Conservation (phyloP, 2,329 filamentous ascomycete species). For the Fusarium sp. region DNA sequence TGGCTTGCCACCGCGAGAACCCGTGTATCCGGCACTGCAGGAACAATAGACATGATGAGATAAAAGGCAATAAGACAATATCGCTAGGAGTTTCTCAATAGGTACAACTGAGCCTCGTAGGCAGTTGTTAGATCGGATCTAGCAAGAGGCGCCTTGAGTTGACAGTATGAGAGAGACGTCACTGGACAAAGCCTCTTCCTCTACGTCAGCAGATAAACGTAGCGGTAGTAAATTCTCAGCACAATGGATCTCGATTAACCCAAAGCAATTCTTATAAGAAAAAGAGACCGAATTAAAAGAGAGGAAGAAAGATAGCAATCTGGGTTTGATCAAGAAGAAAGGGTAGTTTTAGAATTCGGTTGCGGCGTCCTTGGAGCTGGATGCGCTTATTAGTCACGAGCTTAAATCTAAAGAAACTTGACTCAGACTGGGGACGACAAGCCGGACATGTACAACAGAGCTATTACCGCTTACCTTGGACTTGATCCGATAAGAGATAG, state of each 20-base stretch:
- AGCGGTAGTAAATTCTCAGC: background rate
- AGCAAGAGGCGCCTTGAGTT: background rate
- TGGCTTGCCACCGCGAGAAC: slow-evolving; percentile 94
- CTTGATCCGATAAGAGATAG: background rate
- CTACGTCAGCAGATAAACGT: slow-evolving; percentile 7
- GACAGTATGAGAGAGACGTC: slow-evolving; percentile 22
- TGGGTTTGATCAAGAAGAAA: background rate
- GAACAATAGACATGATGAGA: slow-evolving; percentile 39
- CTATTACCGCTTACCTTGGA: background rate
- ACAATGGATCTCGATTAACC: background rate
- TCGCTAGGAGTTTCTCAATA: background rate
- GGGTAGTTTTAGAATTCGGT: background rate
- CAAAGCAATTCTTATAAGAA: background rate
- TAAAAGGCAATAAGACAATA: background rate
- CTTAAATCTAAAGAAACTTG: slow-evolving; percentile 14
- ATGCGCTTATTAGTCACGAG: slow-evolving; percentile 31
- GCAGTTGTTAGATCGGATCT: background rate
- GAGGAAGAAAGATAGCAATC: background rate
- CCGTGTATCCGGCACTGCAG: slow-evolving; percentile 65
- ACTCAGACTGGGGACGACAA: slow-evolving; percentile 4
- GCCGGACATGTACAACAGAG: background rate
- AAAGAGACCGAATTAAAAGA: background rate
- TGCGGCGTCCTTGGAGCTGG: slow-evolving; percentile 17
- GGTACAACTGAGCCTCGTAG: background rate
- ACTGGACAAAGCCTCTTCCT: slow-evolving; percentile 22